Percentiles rank a stretch among this genome's conserved stretches.
Conservation (phyloP, 169 alveolate species). For the Eimeria falciformis region DNA sequence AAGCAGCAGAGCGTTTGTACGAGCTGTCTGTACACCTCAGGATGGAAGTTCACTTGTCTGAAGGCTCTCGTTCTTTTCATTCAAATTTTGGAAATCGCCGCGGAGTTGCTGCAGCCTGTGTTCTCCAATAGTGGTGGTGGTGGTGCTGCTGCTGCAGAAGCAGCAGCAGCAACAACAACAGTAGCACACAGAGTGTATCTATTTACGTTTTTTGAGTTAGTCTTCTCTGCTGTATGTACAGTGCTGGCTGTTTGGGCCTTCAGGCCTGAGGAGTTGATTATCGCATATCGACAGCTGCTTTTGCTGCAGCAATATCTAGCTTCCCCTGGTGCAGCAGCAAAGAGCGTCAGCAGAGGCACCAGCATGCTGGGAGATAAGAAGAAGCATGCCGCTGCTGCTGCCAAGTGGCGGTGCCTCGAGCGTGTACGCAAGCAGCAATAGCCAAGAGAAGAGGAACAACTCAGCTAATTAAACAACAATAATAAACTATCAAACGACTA, state of each 20-base stretch:
- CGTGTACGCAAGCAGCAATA: too few relatives aligned
- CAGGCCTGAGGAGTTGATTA: conserved; percentile 39
- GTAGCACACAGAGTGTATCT: conserved; percentile 40
- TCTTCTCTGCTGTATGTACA: conserved; percentile 54
- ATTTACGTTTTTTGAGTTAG: conserved; percentile 53
- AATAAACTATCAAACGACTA: too few relatives aligned
- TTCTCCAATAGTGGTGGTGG: neutral
- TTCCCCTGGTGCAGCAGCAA: conserved; percentile 35
- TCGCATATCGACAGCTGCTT: conserved; percentile 36
- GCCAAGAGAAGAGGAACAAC: too few relatives aligned
- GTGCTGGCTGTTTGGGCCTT: conserved; percentile 63
- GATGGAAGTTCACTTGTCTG: conserved; percentile 55
- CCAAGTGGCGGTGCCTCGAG: too few relatives aligned
- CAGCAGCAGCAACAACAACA: conserved; percentile 29
- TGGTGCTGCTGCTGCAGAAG: conserved; percentile 22
- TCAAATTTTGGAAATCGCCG: conserved; percentile 41
- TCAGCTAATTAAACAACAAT: too few relatives aligned
- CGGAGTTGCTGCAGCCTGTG: conserved; percentile 52
- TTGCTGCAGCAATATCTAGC: conserved; percentile 51
- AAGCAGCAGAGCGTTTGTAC: neutral
- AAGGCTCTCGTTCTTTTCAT: conserved; percentile 70
- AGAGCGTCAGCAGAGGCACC: conserved; percentile 1
- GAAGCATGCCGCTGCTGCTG: neutral
- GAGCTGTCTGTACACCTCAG: conserved; percentile 52
- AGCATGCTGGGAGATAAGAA: neutral